Conservation (phyloP, 2,329 filamentous ascomycete genomes). For the Calonectria ilicicola region DNA sequence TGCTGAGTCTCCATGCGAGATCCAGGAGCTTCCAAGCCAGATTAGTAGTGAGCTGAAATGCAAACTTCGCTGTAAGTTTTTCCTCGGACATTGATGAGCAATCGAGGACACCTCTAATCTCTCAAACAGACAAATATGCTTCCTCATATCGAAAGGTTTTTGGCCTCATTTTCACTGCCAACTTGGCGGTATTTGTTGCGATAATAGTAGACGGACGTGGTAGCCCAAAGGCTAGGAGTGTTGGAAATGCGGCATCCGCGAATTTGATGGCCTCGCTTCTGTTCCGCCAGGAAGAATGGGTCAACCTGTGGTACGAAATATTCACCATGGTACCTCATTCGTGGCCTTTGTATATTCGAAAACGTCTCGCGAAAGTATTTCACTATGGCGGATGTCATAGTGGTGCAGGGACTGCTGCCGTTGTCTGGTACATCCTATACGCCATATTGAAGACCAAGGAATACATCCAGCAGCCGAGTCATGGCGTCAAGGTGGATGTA, state of each 20-base stretch:
- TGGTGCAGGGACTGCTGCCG: conserved; percentile 54
- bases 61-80: background rate
- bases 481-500: conserved; percentile 25
- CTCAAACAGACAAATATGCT: background rate
- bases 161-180: conserved; percentile 27
- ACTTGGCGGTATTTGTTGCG: conserved; percentile 20
- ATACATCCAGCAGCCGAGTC: conserved; percentile 1
- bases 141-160: conserved; percentile 30
- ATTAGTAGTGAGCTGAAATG: background rate
- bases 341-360: conserved; percentile 56
- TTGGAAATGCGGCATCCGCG: conserved; percentile 30
- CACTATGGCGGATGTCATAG: conserved; percentile 60
- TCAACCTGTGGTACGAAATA: conserved; percentile 58
- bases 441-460: conserved; percentile 29
- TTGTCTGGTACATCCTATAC: conserved; percentile 53
- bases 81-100: background rate
- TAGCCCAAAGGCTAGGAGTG: conserved; percentile 14
- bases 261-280: conserved; percentile 56
- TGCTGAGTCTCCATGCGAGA: background rate
- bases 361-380: conserved; percentile 55
- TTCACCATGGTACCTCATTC: conserved; percentile 53
- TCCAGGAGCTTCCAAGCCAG: background rate
- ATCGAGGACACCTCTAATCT: background rate
- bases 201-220: conserved; percentile 25
- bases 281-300: conserved; percentile 61